Evolutionary conservation across 805 yeast genomes (phyloP).

Genomic region (Candida dajiaensis): DNA sequence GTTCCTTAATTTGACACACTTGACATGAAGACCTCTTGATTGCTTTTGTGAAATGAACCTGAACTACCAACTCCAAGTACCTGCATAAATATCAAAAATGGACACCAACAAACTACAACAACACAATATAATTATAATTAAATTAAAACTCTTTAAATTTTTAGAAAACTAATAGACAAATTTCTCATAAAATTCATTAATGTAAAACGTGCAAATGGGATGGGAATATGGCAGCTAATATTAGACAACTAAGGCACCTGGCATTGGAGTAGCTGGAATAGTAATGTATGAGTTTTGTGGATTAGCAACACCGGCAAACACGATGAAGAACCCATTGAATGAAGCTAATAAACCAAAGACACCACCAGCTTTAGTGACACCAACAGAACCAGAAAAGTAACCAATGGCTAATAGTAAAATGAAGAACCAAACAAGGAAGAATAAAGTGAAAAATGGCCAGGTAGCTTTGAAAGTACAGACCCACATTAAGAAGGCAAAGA

Average conservation of each 20-base stretch:
- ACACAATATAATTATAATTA: no score
- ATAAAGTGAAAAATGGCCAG: slow-evolving; percentile 51
- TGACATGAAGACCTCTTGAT: no score
- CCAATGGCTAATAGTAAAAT: slow-evolving; percentile 48
- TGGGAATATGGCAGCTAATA: background rate
- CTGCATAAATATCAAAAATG: no score
- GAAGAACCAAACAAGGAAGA: slow-evolving; percentile 48
- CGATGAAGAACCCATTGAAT: slow-evolving; percentile 54
- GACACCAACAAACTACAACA: no score
- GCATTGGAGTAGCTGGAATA: slow-evolving; percentile 49
- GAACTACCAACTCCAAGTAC: no score
- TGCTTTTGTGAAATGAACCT: no score
- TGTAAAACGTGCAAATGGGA: background rate
- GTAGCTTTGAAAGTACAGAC: slow-evolving; percentile 54
- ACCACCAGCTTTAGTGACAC: slow-evolving; percentile 53
- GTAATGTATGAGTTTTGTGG: slow-evolving; percentile 52
- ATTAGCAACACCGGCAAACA: slow-evolving; percentile 58
- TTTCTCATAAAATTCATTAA: background rate
- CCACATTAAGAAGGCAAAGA: slow-evolving; percentile 54
- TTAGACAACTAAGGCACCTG: slow-evolving; percentile 31
- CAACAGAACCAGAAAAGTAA: slow-evolving; percentile 39
- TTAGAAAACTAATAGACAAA: background rate
- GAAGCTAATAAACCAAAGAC: slow-evolving; percentile 52
- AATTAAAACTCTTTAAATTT: no score
- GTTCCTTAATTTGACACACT: no score